Conservation (phyloP, 2,329 filamentous ascomycete genomes). For the Claviceps citrina region DNA sequence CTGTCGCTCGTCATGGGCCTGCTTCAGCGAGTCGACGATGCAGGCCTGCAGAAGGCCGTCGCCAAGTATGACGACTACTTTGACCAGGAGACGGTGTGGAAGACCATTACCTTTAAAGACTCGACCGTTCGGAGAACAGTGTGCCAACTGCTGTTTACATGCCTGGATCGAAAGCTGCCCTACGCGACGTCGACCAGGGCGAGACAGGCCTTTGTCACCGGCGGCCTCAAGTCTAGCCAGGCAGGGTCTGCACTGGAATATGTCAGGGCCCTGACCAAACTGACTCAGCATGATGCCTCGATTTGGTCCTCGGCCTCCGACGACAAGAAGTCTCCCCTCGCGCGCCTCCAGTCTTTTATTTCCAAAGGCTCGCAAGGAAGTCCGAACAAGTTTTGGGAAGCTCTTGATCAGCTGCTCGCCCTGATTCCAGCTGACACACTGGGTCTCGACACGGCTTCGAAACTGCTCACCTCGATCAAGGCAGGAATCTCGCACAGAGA, state of each 20-base stretch:
- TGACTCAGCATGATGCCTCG: slow-evolving; percentile 50
- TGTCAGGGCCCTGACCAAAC: slow-evolving; percentile 45
- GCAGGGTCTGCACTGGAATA: slow-evolving; percentile 59
- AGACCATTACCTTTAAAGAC: slow-evolving; percentile 48
- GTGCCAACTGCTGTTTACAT: slow-evolving; percentile 34
- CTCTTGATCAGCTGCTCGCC: slow-evolving; percentile 46
- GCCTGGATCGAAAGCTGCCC: slow-evolving; percentile 33
- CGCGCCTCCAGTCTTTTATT: slow-evolving; percentile 54
- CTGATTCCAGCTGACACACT: slow-evolving; percentile 36
- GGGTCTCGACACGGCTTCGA: slow-evolving; percentile 34
- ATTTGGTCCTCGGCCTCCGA: slow-evolving; percentile 50
- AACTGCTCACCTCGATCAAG: slow-evolving; percentile 52
- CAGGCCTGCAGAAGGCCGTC: slow-evolving; percentile 44
- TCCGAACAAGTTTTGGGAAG: slow-evolving; percentile 55
- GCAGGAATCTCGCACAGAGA: slow-evolving; percentile 58
- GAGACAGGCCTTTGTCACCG: slow-evolving; percentile 48
- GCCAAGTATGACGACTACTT: slow-evolving; percentile 52
- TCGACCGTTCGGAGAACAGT: slow-evolving; percentile 33
- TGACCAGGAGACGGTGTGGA: slow-evolving; percentile 50
- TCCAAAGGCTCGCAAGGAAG: slow-evolving; percentile 75
- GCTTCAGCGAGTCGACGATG: slow-evolving; percentile 26
- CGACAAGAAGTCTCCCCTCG: slow-evolving; percentile 37
- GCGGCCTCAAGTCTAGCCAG: slow-evolving; percentile 59
- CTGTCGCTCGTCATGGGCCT: slow-evolving; percentile 40
- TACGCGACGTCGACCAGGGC: slow-evolving; percentile 35